A percentile compares a stretch with the other conserved stretches of the same genome.
phyloP scores from a whole-genome alignment of 306 rosid species.

The Macrotyloma uniflorum region DNA sequence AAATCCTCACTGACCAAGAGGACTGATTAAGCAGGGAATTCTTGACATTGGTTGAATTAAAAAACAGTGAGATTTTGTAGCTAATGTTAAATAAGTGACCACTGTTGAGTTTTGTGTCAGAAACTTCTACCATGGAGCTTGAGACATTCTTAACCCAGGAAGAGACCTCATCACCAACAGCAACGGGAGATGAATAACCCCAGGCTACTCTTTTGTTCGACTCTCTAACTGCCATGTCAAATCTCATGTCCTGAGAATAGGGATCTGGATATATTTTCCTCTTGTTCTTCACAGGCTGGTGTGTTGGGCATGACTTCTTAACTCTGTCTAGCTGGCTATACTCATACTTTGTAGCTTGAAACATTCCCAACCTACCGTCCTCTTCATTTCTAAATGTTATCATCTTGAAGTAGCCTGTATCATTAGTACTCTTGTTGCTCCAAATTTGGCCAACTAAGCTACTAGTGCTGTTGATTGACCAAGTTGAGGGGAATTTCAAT shows the following conservation, averaged over 20 bases:
- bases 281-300: neutral
- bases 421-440: slow-evolving; percentile 53
- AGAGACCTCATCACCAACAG: slow-evolving; percentile 40
- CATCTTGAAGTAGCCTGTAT: slow-evolving; percentile 48
- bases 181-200: slow-evolving; percentile 49
- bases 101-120: neutral
- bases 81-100: slow-evolving; percentile 42
- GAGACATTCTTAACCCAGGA: neutral
- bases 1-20: slow-evolving; percentile 20
- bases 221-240: slow-evolving; percentile 43
- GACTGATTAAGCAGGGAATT: slow-evolving; percentile 22
- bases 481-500: slow-evolving; percentile 47
- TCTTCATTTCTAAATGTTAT: slow-evolving; percentile 39
- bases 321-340: slow-evolving; percentile 51
- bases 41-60: neutral
- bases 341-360: slow-evolving; percentile 44
- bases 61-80: slow-evolving; percentile 34
- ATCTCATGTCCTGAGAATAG: slow-evolving; percentile 48
- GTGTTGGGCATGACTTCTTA: slow-evolving; percentile 41
- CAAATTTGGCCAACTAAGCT: slow-evolving; percentile 60
- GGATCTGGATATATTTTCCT: slow-evolving; percentile 30
- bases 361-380: neutral
- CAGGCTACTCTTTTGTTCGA: slow-evolving; percentile 4
- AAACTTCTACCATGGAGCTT: neutral
- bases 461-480: slow-evolving; percentile 55